phyloP scores from a whole-genome alignment of 1,284 basidiomycete species.

The Microbotryum silenes-acaulis region DNA sequence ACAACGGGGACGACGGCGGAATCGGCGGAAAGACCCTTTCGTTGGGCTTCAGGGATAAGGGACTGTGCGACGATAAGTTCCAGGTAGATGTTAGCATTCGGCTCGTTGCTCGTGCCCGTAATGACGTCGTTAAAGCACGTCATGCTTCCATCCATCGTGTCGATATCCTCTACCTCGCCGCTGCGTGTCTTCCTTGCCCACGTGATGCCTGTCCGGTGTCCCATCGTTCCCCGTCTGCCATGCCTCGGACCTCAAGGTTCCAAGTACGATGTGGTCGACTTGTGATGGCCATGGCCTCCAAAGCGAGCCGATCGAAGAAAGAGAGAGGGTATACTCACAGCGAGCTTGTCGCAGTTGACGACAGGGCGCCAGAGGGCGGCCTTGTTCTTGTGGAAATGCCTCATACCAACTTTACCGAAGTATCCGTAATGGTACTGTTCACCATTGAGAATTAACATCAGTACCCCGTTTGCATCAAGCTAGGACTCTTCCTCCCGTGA shows the following conservation, averaged over 20 bases:
- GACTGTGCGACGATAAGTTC: conserved; percentile 14
- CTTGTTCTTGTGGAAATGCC: conserved; percentile 90
- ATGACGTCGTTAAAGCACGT: neutral
- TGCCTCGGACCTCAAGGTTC: too few species aligned
- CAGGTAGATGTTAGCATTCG: neutral
- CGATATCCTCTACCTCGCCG: too few species aligned
- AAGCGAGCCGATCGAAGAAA: neutral
- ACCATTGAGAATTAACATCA: neutral
- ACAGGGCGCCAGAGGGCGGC: conserved; percentile 85
- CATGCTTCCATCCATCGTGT: neutral
- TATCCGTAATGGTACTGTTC: conserved; percentile 86
- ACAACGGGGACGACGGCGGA: conserved; percentile 80
- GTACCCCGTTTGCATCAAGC: too few species aligned
- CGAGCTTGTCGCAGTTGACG: conserved; percentile 90
- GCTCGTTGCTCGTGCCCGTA: neutral
- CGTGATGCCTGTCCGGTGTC: too few species aligned
- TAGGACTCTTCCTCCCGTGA: too few species aligned
- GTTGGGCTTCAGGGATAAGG: conserved; percentile 68
- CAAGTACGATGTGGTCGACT: too few species aligned
- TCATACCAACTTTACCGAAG: conserved; percentile 93
- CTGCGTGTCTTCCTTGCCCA: too few species aligned
- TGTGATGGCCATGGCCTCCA: too few species aligned
- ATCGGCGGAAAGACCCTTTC: conserved; percentile 56
- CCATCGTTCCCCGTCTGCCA: too few species aligned
- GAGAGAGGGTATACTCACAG: conserved; percentile 32